Evolutionary conservation across 345 rosid species (phyloP), one percentile per base, ranked within the genome.

Genomic region (Lumnitzera littorea): DNA sequence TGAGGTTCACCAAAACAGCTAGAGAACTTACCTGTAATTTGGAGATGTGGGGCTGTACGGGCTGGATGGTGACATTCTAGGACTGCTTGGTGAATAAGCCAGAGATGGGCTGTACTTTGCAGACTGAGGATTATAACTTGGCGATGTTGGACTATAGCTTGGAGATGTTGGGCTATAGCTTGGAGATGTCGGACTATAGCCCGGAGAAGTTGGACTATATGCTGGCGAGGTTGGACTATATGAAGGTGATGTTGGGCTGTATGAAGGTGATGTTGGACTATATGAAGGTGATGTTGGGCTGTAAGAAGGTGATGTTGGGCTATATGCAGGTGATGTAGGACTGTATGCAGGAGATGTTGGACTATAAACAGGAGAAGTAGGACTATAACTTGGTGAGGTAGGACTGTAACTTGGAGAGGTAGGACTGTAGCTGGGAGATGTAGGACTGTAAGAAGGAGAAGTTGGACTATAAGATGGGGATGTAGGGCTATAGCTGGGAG

Each of bases 41-140:
- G 96, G 98, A 64, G 98, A 92, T 12, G 96, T 87, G 47, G 97
- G 96, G 71, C 97, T 90, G 76, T 94, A 90, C 4, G 99, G 97
- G 70, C 91, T 87, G 48, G 91, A 67, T 24, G 97, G 94, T 24
- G 96, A 82, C 67, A 92, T 64, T 63, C 96, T 81, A 17, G 98
- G 89, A 67, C 88, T 90, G 77, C 96, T 92, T 11, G 96, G 99
- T 24, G 96, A 94, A 77, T 89, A 90, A 5, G 91, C 96, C 55
- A 80, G 66, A 12, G 95, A 90, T 1, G 97, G 99, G 53, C 86
- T 89, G 76, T 82, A 82, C 63, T 78, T 87, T 11, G 86, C 86
- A 2, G 89, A 81, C 57, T 83, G 82, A 36, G 77, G 85, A 72
- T 80, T 81, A 71, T 84, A 92, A 69, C 91, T 82, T 9, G 81